phyloP scores from a whole-genome alignment of 2,329 filamentous ascomycete species.

The Tolypocladium amazonense region DNA sequence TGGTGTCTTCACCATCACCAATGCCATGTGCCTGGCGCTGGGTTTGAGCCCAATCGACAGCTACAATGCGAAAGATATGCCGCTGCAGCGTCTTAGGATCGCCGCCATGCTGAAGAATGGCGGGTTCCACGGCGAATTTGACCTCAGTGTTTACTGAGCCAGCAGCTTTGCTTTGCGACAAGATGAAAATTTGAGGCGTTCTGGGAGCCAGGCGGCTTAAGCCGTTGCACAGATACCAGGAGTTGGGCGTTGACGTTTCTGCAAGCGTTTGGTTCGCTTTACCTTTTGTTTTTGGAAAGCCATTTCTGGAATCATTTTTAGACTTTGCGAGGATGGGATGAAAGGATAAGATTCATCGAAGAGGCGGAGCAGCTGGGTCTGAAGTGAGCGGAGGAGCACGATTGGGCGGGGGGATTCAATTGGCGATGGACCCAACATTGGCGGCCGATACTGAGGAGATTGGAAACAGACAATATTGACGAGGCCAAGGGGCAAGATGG shows the following conservation, averaged over 20 bases:
- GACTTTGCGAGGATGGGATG: background rate
- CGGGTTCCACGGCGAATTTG: slow-evolving; percentile 54
- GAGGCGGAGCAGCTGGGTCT: background rate
- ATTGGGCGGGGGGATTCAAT: background rate
- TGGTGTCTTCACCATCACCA: slow-evolving; percentile 67
- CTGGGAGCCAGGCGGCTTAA: background rate
- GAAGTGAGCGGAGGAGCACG: background rate
- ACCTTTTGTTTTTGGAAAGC: background rate
- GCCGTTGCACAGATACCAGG: background rate
- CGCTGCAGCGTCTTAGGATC: slow-evolving; percentile 48
- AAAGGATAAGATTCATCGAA: background rate
- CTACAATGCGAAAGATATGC: slow-evolving; percentile 45
- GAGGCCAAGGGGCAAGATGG: background rate
- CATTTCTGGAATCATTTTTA: background rate
- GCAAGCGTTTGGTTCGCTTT: background rate
- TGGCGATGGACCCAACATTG: too few species aligned
- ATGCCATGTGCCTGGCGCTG: slow-evolving; percentile 52
- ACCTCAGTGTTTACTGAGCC: slow-evolving; percentile 27
- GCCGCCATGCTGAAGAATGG: slow-evolving; percentile 56
- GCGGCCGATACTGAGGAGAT: background rate
- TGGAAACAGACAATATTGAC: background rate
- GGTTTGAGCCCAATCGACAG: slow-evolving; percentile 38
- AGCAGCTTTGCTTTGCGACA: background rate
- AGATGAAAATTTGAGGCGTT: background rate
- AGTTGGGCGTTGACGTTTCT: background rate